Conservation (phyloP, 129 eudicot genomes). For the Ambrosia trifida region DNA sequence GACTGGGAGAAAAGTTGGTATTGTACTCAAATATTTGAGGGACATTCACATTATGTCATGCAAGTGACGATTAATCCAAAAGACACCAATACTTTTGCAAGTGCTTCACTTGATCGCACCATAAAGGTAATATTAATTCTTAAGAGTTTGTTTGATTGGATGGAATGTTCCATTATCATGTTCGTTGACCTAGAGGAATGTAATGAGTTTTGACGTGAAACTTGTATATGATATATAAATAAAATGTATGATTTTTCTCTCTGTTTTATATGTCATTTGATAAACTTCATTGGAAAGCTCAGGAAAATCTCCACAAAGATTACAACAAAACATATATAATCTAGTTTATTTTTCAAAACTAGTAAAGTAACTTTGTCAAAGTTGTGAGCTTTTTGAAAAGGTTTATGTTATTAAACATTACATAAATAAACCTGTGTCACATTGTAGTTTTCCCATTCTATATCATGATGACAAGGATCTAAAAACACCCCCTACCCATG, state of each 20-base stretch:
- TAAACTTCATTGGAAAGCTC: background rate
- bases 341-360: background rate
- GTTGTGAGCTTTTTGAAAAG: background rate
- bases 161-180: background rate
- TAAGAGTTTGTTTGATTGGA: slow-evolving; percentile 1
- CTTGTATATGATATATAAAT: background rate
- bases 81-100: slow-evolving; percentile 90
- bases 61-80: slow-evolving; percentile 95
- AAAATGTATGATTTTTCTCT: background rate
- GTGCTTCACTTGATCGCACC: slow-evolving; percentile 99
- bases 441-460: background rate
- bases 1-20: slow-evolving; percentile 98
- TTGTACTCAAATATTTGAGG: slow-evolving; percentile 95
- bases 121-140: slow-evolving; percentile 58
- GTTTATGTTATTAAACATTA: background rate
- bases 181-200: background rate
- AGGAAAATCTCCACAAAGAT: background rate
- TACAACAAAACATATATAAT: background rate
- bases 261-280: background rate
- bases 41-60: slow-evolving; percentile 99
- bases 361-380: background rate
- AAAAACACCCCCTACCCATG: background rate
- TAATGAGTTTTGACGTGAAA: background rate
- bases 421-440: background rate
- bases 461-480: background rate